Base-by-base conservation (phyloP, 495 filamentous ascomycete genomes). In the Pseudoneurospora amorphoporcata region DNA sequence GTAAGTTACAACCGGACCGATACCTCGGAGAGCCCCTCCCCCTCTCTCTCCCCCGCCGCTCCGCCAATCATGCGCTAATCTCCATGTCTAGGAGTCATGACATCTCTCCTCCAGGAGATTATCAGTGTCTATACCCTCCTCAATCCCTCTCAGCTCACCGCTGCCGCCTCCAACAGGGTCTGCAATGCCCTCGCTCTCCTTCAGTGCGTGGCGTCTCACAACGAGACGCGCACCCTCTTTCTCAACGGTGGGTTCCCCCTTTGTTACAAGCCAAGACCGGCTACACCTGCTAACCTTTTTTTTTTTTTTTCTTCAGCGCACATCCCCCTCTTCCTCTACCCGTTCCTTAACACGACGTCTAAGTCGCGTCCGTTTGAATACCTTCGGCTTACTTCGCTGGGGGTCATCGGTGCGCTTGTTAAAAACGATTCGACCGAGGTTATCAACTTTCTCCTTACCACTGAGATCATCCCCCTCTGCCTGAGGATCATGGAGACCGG, bases 401-500 rank as follows among this genome's bases (percentile, higher is more conserved):
- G 95, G 53, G 95, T 99, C 40, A 99, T 99, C 72, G 95, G 95
- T 61, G 95, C 95, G 8, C 83, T 99, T 68, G 95, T 99, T 65
- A 99, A 99, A 87, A 99, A 99, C 81, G 95, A 99, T 84, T 97
- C 94, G 2, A 92, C 92, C 6, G 95, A 98, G 82, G 96, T 98
- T 35, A 98, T 99, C 83, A 98, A 97, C 84, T 99, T 99, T 82
- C 90, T 99, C 39, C 88, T 99, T 16, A 98, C 96, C 3, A 99
- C 95, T 39, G 95, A 99, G 82, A 99, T 99, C 76, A 99, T 99
- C 71, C 95, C 95, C 7, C 88, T 99, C 4, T 99, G 95, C 79
- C 92, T 99, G 37, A 90, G 95, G 40, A 98, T 99, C 78, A 99
- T 99, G 95, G 95, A 99, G 85, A 99, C 95, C 0, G 96, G 96